phyloP scores from a whole-genome alignment of 768 basidiomycete genomes.

The Mycena galopus region DNA sequence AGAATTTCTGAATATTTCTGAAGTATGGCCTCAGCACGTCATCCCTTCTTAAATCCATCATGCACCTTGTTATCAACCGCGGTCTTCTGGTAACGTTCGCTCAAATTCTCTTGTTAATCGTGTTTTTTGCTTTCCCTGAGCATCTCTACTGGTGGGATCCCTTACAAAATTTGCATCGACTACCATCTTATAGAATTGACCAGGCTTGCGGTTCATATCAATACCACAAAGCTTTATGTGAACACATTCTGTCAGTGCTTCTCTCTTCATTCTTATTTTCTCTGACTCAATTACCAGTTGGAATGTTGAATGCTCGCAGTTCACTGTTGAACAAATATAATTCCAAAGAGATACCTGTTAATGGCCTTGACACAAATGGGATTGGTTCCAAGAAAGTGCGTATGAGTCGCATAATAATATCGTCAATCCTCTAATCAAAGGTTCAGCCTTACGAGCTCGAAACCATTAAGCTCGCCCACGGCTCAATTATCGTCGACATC shows the following conservation, averaged over 20 bases:
- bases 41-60: slow-evolving; percentile 51
- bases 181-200: neutral
- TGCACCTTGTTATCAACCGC: slow-evolving; percentile 56
- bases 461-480: no score
- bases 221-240: slow-evolving; percentile 61
- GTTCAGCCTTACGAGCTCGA: no score
- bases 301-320: neutral
- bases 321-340: neutral
- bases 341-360: neutral
- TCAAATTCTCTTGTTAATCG: slow-evolving; percentile 55
- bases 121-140: slow-evolving; percentile 53
- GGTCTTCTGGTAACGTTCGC: slow-evolving; percentile 59
- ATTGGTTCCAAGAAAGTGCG: no score
- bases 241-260: slow-evolving; percentile 62
- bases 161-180: neutral
- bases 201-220: slow-evolving; percentile 63
- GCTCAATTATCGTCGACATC: no score
- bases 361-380: no score
- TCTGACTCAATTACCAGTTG: neutral
- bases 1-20: neutral
- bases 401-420: no score
- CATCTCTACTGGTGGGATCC: slow-evolving; percentile 60
- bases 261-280: neutral
- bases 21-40: slow-evolving; percentile 50
- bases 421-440: no score